Evolutionary conservation across 2,329 filamentous ascomycete genomes (phyloP).

Genomic region (Chaetomium olivaceum): DNA sequence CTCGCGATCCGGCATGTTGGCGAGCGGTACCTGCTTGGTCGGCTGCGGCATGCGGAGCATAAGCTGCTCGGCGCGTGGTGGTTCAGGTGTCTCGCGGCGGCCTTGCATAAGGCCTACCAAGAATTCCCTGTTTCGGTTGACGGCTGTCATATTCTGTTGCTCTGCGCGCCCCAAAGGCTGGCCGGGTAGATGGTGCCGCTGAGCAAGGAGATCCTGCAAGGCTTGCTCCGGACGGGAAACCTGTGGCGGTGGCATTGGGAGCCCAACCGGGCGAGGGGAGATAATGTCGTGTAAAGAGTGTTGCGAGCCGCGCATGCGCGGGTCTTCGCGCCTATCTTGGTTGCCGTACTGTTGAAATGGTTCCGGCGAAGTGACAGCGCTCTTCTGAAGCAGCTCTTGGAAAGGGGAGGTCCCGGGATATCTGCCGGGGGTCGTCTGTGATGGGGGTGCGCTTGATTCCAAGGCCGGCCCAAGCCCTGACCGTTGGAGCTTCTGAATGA

Average conservation of each 20-base stretch:
- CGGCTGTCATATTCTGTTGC: conserved; percentile 42
- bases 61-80: conserved; percentile 53
- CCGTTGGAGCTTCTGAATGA: conserved; percentile 77
- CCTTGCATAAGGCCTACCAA: conserved; percentile 79
- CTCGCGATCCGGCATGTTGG: conserved; percentile 52
- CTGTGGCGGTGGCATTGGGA: conserved; percentile 47
- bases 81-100: conserved; percentile 50
- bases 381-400: conserved; percentile 39
- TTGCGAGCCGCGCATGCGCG: conserved; percentile 44
- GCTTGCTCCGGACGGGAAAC: conserved; percentile 58
- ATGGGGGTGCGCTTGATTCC: conserved; percentile 35
- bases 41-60: conserved; percentile 56
- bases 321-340: conserved; percentile 48
- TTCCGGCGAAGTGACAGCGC: conserved; percentile 49
- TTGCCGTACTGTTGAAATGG: conserved; percentile 50
- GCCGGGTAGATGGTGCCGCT: conserved; percentile 57
- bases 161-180: conserved; percentile 51
- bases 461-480: conserved; percentile 48
- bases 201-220: conserved; percentile 60
- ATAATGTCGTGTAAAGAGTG: conserved; percentile 54
- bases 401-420: conserved; percentile 24
- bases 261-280: conserved; percentile 49
- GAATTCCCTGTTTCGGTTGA: conserved; percentile 75
- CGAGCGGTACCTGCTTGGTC: conserved; percentile 50
- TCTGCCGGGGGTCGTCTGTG: conserved; percentile 29